Evolutionary conservation across 257 asterid genomes (phyloP).

Genomic region (Galeopsis tetrahit): DNA sequence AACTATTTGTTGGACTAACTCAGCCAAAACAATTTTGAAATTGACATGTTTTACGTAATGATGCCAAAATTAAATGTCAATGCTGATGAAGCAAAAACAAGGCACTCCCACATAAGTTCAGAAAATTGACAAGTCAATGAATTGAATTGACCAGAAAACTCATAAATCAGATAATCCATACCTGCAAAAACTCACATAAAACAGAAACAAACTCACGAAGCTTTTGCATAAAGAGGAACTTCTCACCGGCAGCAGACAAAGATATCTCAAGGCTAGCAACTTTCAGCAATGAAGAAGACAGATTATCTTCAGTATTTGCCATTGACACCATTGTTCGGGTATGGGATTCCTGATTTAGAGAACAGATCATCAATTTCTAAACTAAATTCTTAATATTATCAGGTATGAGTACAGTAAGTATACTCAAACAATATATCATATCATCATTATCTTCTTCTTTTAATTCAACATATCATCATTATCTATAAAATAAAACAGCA

Average conservation of each 20-base stretch:
- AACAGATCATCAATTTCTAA: constrained; percentile 16
- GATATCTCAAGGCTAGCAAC: constrained; percentile 73
- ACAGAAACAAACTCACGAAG: constrained; percentile 96
- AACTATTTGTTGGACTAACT: background rate
- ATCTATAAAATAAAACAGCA: constrained; percentile 4
- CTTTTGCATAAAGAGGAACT: constrained; percentile 99
- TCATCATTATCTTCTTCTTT: background rate
- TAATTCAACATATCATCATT: background rate
- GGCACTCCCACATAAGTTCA: constrained; percentile 17
- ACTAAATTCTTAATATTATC: background rate
- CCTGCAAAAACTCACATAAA: constrained; percentile 96
- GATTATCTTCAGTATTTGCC: constrained; percentile 75
- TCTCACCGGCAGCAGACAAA: constrained; percentile 91
- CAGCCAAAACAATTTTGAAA: background rate
- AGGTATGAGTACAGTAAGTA: too few relatives aligned
- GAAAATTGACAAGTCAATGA: constrained; percentile 26
- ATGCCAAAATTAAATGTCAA: constrained; percentile 8
- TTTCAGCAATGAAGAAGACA: constrained; percentile 73
- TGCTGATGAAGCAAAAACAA: constrained; percentile 14
- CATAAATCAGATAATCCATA: constrained; percentile 55
- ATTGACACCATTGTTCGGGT: constrained; percentile 57
- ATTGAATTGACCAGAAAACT: constrained; percentile 34
- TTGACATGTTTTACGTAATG: background rate
- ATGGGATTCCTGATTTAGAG: constrained; percentile 74
- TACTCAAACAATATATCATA: background rate